A percentile compares a stretch with the other conserved stretches of the same genome.
Evolutionary conservation across 768 basidiomycete genomes (phyloP).

Genomic region (Lyophyllum semitale): DNA sequence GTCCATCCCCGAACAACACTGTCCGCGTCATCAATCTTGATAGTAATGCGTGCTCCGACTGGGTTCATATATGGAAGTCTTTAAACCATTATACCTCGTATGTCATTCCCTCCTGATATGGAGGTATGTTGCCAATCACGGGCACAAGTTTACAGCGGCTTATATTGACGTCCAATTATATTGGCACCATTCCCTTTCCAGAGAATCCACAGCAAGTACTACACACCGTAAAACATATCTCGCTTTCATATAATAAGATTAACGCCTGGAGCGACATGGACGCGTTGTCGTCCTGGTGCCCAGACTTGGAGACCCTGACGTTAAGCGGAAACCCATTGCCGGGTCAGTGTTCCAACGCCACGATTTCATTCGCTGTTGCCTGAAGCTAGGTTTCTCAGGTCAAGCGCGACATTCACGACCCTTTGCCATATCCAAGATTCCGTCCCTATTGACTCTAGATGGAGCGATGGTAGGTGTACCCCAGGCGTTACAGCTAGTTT

Average conservation of each 20-base stretch:
- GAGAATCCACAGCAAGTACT: conserved; percentile 24
- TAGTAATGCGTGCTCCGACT: conserved; percentile 60
- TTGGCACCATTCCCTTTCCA: conserved; percentile 51
- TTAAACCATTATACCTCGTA: conserved; percentile 50
- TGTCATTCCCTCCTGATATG: conserved; percentile 23
- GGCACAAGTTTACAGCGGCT: conserved; percentile 61
- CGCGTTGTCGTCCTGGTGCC: conserved; percentile 68
- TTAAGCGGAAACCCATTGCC: conserved; percentile 66
- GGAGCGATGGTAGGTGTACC: conserved; percentile 54
- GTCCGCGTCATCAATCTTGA: conserved; percentile 70
- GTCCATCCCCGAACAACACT: conserved; percentile 22
- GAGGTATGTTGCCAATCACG: conserved; percentile 10
- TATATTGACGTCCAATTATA: conserved; percentile 63
- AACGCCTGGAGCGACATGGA: conserved; percentile 65
- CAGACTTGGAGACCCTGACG: conserved; percentile 60
- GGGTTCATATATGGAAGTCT: conserved; percentile 50
- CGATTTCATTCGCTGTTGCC: conserved; percentile 1
- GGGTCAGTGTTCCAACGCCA: conserved; percentile 39
- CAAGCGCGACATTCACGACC: conserved; percentile 49
- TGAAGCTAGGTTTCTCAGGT: conserved; percentile 30
- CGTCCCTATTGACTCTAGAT: conserved; percentile 64
- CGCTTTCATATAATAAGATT: conserved; percentile 64
- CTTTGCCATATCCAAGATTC: conserved; percentile 66
- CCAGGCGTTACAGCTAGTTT: conserved; percentile 5
- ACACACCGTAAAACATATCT: conserved; percentile 53